A percentile compares a stretch with the other conserved stretches of the same genome.
phyloP scores from a whole-genome alignment of 108 stramenopile genomes.

The Pseudonitzschia pungens region DNA sequence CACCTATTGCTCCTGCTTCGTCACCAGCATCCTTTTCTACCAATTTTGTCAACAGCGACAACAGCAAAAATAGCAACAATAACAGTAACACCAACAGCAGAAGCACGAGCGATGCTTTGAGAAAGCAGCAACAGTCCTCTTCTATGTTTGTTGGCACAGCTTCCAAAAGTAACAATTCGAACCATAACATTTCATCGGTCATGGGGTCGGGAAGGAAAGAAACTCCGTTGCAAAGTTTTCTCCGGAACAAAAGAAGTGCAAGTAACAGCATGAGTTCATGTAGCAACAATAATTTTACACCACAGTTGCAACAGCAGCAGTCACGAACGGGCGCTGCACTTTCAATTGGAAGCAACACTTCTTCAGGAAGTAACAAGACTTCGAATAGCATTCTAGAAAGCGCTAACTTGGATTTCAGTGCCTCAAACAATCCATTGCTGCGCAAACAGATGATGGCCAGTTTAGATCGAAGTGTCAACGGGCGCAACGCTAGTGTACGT shows the following conservation, averaged over 20 bases:
- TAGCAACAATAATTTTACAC: conserved; percentile 3
- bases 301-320: neutral
- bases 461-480: conserved; percentile 1
- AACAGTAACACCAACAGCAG: conserved; percentile 12
- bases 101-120: neutral
- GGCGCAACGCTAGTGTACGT: neutral
- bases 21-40: neutral
- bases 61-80: conserved; percentile 3
- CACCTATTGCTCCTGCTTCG: conserved; percentile 6
- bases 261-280: neutral
- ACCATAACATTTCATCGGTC: neutral
- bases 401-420: conserved; percentile 2
- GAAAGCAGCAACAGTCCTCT: neutral
- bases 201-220: conserved; percentile 17
- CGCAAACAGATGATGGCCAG: conserved; percentile 13
- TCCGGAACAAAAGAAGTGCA: conserved; percentile 18
- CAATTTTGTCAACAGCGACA: neutral
- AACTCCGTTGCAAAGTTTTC: conserved; percentile 30
- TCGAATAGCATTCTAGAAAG: neutral
- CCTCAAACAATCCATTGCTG: conserved; percentile 7
- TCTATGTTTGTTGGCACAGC: neutral
- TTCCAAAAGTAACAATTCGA: neutral
- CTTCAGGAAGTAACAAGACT: neutral
- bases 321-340: neutral
- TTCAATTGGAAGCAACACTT: neutral